Evolutionary conservation across 78 protist species (phyloP).

Genomic region (Dictyostelium intermedium): DNA sequence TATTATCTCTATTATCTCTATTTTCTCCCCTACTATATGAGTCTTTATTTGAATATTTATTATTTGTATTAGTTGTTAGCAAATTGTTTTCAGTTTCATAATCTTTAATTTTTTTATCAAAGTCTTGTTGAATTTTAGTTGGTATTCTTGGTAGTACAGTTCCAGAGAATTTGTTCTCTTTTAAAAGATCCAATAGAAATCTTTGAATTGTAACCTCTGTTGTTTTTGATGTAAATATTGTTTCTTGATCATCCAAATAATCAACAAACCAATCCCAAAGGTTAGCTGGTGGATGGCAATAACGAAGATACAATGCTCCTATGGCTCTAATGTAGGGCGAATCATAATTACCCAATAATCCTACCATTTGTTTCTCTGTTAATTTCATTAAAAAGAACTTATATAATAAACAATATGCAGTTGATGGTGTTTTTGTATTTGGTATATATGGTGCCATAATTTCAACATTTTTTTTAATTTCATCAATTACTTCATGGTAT

Average conservation of each 20-base stretch:
- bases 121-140: constrained; percentile 32
- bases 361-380: constrained; percentile 75
- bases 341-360: constrained; percentile 70
- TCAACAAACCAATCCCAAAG: constrained; percentile 79
- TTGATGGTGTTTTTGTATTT: constrained; percentile 81
- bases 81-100: constrained; percentile 12
- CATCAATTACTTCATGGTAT: constrained; percentile 83
- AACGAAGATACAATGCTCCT: constrained; percentile 83
- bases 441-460: constrained; percentile 85
- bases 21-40: neutral
- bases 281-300: constrained; percentile 68
- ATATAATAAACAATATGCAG: constrained; percentile 86
- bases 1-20: neutral
- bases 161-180: constrained; percentile 40
- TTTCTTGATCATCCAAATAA: constrained; percentile 41
- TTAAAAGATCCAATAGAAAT: constrained; percentile 7
- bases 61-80: neutral
- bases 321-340: constrained; percentile 85
- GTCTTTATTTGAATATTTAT: neutral
- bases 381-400: constrained; percentile 78
- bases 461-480: constrained; percentile 74
- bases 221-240: neutral
- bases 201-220: constrained; percentile 21
- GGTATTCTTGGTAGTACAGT: constrained; percentile 69
- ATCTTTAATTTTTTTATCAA: constrained; percentile 8